A percentile compares a stretch with the other conserved stretches of the same genome.
phyloP scores from a whole-genome alignment of 2,329 filamentous ascomycete genomes.

The Paraconiothyrium sp. region DNA sequence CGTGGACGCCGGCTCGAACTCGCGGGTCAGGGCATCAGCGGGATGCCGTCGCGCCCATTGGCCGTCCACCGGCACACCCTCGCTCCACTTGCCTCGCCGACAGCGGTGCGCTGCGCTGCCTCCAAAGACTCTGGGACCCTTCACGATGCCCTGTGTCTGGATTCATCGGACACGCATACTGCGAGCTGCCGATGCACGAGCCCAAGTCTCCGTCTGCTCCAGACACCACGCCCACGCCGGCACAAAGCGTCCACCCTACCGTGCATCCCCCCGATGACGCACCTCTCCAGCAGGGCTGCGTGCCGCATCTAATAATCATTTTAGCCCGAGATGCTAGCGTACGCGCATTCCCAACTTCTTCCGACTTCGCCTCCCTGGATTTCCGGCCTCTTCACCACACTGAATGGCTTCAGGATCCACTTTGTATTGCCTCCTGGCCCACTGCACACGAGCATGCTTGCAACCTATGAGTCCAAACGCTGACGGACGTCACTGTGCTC shows the following conservation, averaged over 20 bases:
- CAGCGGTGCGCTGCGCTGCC: neutral
- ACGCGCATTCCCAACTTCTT: conserved; percentile 6
- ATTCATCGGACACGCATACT: neutral
- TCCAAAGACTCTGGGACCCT: neutral
- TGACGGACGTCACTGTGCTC: neutral
- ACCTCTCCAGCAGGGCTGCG: neutral
- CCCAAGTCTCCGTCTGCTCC: neutral
- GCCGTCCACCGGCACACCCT: conserved; percentile 1
- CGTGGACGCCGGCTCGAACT: conserved; percentile 10
- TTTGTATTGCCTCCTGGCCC: conserved; percentile 11
- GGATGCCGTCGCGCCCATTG: neutral
- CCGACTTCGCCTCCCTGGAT: conserved; percentile 16
- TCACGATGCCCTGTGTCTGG: neutral
- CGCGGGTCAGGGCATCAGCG: conserved; percentile 11
- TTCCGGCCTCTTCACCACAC: conserved; percentile 10
- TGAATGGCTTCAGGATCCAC: conserved; percentile 6
- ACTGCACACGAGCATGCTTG: conserved; percentile 3
- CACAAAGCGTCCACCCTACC: neutral
- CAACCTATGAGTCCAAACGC: neutral
- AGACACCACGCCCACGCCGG: neutral
- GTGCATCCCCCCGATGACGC: conserved; percentile 3
- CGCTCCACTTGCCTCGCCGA: conserved; percentile 11
- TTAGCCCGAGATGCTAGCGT: conserved; percentile 11
- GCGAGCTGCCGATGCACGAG: neutral
- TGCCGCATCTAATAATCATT: neutral